Conservation (phyloP, 192 early-diverging fungal species). For the Jimgerdemannia flammicorona region DNA sequence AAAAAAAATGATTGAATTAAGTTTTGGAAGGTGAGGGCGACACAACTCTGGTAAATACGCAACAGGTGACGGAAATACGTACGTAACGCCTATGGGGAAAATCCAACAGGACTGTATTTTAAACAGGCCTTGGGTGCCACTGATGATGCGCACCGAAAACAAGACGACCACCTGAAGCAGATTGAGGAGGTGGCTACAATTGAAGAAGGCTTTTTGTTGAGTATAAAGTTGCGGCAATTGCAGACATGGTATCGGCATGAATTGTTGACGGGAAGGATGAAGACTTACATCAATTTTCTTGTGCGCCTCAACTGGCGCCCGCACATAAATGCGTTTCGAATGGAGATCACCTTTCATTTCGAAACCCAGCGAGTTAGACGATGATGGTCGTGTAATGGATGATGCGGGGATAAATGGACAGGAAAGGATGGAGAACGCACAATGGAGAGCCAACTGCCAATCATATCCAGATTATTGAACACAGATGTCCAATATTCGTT, state of each 20-base stretch:
- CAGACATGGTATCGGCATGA: neutral
- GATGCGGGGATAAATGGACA: neutral
- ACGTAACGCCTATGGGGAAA: slow-evolving; percentile 27
- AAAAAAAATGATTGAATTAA: neutral
- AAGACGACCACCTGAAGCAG: too few relatives aligned
- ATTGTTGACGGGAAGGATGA: neutral
- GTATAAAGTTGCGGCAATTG: too few relatives aligned
- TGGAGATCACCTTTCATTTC: slow-evolving; percentile 9
- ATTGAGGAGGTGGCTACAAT: too few relatives aligned
- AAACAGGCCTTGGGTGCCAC: slow-evolving; percentile 3
- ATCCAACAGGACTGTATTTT: slow-evolving; percentile 20
- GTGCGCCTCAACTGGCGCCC: slow-evolving; percentile 20
- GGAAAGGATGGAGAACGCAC: neutral
- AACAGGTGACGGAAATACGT: slow-evolving; percentile 13
- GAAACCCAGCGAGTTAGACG: neutral
- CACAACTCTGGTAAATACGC: neutral
- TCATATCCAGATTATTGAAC: slow-evolving; percentile 26
- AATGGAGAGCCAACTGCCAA: slow-evolving; percentile 25
- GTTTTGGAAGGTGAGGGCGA: neutral
- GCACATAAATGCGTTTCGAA: slow-evolving; percentile 22
- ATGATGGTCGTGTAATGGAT: neutral
- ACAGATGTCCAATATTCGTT: slow-evolving; percentile 21
- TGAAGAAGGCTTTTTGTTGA: too few relatives aligned
- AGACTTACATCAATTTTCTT: slow-evolving; percentile 21
- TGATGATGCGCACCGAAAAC: too few relatives aligned